Percentiles rank a stretch among this genome's conserved stretches.
Conservation (phyloP, 2,329 filamentous ascomycete species). For the Aspergillus tamarii region DNA sequence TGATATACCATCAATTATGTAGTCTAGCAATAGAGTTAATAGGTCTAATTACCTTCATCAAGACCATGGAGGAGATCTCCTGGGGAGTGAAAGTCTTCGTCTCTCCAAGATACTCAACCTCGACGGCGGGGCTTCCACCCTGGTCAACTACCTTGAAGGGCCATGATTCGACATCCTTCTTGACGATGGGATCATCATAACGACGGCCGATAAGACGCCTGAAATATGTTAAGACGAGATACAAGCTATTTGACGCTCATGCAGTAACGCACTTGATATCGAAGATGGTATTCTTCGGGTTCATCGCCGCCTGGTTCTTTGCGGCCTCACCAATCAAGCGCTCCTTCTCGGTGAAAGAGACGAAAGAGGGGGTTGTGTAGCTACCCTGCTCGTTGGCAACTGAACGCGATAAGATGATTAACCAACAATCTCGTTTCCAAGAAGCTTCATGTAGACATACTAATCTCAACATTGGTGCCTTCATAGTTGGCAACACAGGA, state of each 20-base stretch:
- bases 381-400: constrained; percentile 99
- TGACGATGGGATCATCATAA: constrained; percentile 93
- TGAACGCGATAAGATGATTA: constrained; percentile 32
- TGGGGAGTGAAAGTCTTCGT: constrained; percentile 96
- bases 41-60: constrained; percentile 75
- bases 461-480: constrained; percentile 99
- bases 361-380: constrained; percentile 98
- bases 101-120: constrained; percentile 95
- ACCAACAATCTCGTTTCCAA: not conserved
- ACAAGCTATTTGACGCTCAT: not conserved
- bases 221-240: constrained; percentile 17
- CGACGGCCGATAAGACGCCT: constrained; percentile 97
- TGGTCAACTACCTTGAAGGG: constrained; percentile 98
- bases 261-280: constrained; percentile 82
- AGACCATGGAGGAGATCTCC: constrained; percentile 98
- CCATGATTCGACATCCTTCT: constrained; percentile 99
- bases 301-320: constrained; percentile 99
- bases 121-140: constrained; percentile 82
- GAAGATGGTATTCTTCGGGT: constrained; percentile 97
- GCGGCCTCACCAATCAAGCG: constrained; percentile 98
- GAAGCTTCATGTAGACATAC: constrained; percentile 52
- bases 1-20: constrained; percentile 24
- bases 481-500: constrained; percentile 99
- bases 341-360: constrained; percentile 98
- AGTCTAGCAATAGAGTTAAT: not conserved